Percentiles rank a stretch among this genome's conserved stretches.
Conservation (phyloP, 23 red algal species). For the Gracilaria caudata region DNA sequence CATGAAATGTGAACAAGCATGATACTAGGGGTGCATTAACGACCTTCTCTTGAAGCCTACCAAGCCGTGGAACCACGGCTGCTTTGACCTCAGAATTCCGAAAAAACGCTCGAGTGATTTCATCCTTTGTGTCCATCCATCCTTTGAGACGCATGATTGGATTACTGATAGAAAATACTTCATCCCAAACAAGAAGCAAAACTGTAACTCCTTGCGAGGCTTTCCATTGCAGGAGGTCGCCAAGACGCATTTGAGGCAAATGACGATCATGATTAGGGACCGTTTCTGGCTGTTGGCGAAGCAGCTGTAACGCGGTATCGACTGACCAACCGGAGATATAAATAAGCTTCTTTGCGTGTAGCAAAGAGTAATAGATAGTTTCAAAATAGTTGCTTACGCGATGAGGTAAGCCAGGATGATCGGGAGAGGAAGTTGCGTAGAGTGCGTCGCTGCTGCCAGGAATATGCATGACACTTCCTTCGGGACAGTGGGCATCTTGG, state of each 20-base stretch:
- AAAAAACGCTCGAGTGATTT: slow-evolving; percentile 68
- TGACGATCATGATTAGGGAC: slow-evolving; percentile 21
- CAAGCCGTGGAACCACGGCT: slow-evolving; percentile 67
- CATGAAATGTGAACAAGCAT: slow-evolving; percentile 69
- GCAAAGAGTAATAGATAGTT: slow-evolving; percentile 56
- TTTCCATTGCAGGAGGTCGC: slow-evolving; percentile 59
- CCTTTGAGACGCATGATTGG: slow-evolving; percentile 46
- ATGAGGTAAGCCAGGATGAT: neutral
- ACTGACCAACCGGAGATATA: slow-evolving; percentile 83
- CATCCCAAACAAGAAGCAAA: slow-evolving; percentile 75
- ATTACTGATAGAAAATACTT: slow-evolving; percentile 66
- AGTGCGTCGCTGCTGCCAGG: slow-evolving; percentile 42
- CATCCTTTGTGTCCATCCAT: slow-evolving; percentile 76
- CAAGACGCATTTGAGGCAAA: slow-evolving; percentile 33
- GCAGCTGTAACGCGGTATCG: slow-evolving; percentile 41
- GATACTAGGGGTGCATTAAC: slow-evolving; percentile 52
- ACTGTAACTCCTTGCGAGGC: slow-evolving; percentile 57
- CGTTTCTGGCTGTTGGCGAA: slow-evolving; percentile 38
- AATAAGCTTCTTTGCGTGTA: slow-evolving; percentile 63
- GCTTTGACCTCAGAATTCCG: slow-evolving; percentile 64
- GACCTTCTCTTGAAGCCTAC: slow-evolving; percentile 39
- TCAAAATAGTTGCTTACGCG: slow-evolving; percentile 56
- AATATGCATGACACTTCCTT: slow-evolving; percentile 22
- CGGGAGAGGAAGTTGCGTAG: neutral
- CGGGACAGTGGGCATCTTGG: slow-evolving; percentile 56